Conservation (phyloP, 2,329 filamentous ascomycete genomes). For the Sarocladiaceae sp. region DNA sequence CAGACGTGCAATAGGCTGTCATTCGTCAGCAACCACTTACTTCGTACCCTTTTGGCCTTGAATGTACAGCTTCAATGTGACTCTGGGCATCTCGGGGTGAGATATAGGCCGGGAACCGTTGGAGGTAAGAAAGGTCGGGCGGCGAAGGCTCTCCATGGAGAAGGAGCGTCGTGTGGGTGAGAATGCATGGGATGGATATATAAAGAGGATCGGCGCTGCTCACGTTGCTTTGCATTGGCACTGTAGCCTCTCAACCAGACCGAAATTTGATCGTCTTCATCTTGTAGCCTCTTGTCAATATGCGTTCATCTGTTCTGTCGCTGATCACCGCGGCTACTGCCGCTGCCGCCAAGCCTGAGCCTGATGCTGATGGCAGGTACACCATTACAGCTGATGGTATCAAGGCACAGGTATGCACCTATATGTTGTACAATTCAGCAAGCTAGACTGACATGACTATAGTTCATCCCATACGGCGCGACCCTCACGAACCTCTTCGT, state of each 20-base stretch:
- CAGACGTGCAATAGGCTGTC: no score
- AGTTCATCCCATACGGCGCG: constrained; percentile 57
- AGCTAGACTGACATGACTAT: neutral
- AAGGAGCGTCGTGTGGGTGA: neutral
- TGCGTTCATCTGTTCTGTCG: neutral
- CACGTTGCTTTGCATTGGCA: neutral
- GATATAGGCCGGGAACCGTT: no score
- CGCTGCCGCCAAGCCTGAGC: constrained; percentile 13
- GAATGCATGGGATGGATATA: neutral
- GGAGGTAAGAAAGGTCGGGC: no score
- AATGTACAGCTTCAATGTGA: no score
- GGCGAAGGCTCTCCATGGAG: neutral
- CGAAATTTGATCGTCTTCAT: neutral
- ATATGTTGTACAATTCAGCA: neutral
- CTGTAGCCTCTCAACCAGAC: neutral
- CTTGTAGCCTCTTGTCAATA: neutral
- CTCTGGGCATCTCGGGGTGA: no score
- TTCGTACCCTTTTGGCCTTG: no score
- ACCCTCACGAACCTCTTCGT: constrained; percentile 60
- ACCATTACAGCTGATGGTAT: constrained; percentile 30
- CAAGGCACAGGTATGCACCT: constrained; percentile 35
- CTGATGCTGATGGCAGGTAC: constrained; percentile 28
- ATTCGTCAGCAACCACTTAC: no score
- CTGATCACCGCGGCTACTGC: constrained; percentile 21
- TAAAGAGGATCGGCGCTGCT: neutral